Evolutionary conservation across 257 asterid genomes (phyloP).

Genomic region (Solanum corneliomulleri): DNA sequence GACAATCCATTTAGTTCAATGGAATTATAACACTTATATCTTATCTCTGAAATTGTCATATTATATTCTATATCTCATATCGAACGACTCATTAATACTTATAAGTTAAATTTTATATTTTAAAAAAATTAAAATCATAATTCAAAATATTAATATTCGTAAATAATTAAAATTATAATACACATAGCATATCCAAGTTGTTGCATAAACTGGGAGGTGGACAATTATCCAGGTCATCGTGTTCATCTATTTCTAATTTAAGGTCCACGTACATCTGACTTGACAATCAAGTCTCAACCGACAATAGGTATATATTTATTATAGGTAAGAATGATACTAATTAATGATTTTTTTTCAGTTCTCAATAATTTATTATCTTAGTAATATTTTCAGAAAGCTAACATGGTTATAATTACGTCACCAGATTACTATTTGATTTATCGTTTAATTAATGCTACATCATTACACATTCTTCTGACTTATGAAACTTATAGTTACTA

Average conservation of each 20-base stretch:
- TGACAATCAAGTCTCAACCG: not conserved
- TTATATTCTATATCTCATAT: too few relatives aligned
- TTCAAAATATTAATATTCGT: too few relatives aligned
- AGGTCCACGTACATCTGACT: not conserved
- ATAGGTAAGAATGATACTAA: not conserved
- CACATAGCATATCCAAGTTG: not conserved
- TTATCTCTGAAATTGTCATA: too few relatives aligned
- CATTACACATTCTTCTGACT: not conserved
- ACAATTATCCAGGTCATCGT: not conserved
- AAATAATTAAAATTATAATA: too few relatives aligned
- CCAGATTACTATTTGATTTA: not conserved
- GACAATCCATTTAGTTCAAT: too few relatives aligned
- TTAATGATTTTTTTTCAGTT: not conserved
- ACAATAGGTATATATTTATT: not conserved
- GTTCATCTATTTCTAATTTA: not conserved
- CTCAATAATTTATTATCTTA: not conserved
- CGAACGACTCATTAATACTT: too few relatives aligned
- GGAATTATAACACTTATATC: too few relatives aligned
- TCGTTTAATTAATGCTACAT: not conserved
- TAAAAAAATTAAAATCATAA: too few relatives aligned
- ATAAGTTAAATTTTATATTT: too few relatives aligned
- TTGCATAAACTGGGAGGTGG: not conserved
- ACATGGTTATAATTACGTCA: not conserved
- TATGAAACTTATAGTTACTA: not conserved
- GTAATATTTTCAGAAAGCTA: not conserved